Conservation (phyloP, 441 rosid genomes). For the Aquilaria agallochum region DNA sequence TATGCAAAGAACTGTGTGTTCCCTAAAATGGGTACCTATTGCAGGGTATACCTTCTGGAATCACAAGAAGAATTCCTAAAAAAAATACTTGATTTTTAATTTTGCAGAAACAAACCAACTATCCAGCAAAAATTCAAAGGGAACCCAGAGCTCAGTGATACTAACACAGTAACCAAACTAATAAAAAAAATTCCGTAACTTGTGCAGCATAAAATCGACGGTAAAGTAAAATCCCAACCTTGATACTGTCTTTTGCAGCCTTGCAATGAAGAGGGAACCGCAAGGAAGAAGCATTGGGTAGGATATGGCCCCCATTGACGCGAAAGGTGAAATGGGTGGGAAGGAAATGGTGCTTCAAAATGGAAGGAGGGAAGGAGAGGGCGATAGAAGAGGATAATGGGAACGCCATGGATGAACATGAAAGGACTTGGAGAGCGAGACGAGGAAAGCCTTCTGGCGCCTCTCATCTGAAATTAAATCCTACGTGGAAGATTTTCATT, state of each 20-base stretch:
- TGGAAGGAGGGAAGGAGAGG: slow-evolving; percentile 16
- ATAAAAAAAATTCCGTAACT: too few species aligned
- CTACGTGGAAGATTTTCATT: slow-evolving; percentile 25
- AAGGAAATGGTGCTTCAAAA: slow-evolving; percentile 17
- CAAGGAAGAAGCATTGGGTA: slow-evolving; percentile 15
- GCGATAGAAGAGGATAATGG: slow-evolving; percentile 35
- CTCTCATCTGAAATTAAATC: slow-evolving; percentile 28
- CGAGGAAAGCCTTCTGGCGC: slow-evolving; percentile 30
- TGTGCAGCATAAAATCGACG: too few species aligned
- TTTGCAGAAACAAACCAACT: too few species aligned
- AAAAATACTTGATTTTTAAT: too few species aligned
- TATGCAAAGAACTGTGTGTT: too few species aligned
- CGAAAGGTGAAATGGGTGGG: slow-evolving; percentile 24
- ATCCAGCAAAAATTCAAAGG: too few species aligned
- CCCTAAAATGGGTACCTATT: too few species aligned
- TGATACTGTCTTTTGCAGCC: slow-evolving; percentile 15
- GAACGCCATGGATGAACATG: slow-evolving; percentile 42
- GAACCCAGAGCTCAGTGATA: too few species aligned
- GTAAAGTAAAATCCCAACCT: slow-evolving; percentile 26
- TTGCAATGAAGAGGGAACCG: slow-evolving; percentile 25
- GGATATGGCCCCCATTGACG: slow-evolving; percentile 12
- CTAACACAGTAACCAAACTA: too few species aligned
- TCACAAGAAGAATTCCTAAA: too few species aligned
- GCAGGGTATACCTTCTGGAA: too few species aligned
- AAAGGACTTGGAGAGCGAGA: slow-evolving; percentile 15